These are phyloP conservation scores for Prillingera fragicola DNA, from an alignment of 1,284 basidiomycete genomes.

Conservation along the genomic window DNA sequence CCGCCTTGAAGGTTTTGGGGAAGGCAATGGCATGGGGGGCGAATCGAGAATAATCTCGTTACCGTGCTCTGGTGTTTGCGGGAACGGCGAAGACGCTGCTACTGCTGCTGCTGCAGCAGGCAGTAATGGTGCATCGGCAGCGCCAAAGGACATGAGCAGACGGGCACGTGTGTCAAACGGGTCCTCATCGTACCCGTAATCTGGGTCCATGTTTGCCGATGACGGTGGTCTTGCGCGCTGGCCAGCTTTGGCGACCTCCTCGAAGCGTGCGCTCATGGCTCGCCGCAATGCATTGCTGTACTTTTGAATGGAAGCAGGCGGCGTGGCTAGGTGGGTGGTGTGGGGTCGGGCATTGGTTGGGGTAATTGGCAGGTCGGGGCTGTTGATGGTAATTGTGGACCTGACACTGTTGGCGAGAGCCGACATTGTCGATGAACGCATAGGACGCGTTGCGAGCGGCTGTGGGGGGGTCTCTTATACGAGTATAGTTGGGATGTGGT, in stretches of 20 bases:
- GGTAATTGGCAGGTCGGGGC: too few relatives aligned
- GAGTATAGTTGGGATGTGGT: too few relatives aligned
- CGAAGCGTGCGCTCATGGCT: slow-evolving; percentile 9
- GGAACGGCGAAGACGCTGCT: not conserved
- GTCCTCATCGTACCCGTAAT: slow-evolving; percentile 21
- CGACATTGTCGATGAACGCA: too few relatives aligned
- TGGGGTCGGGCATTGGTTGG: too few relatives aligned
- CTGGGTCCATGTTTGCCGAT: slow-evolving; percentile 13
- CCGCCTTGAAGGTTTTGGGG: too few relatives aligned
- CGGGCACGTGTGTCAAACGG: slow-evolving; percentile 16
- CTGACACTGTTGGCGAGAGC: too few relatives aligned
- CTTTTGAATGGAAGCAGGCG: slow-evolving; percentile 12
- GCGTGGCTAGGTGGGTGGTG: slow-evolving; percentile 7
- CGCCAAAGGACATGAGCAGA: slow-evolving; percentile 4
- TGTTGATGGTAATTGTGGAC: too few relatives aligned
- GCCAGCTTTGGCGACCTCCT: slow-evolving; percentile 10
- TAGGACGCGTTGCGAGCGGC: too few relatives aligned
- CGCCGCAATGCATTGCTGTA: slow-evolving; percentile 14
- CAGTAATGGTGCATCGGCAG: not conserved
- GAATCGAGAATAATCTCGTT: not conserved
- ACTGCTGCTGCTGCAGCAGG: not conserved
- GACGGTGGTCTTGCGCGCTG: not conserved
- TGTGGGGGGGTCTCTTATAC: too few relatives aligned
- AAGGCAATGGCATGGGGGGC: not conserved
- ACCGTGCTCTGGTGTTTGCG: too few relatives aligned